These are phyloP conservation scores for Rhizopogon sp. DNA, from an alignment of 768 basidiomycete species.

Conservation along the genomic window DNA sequence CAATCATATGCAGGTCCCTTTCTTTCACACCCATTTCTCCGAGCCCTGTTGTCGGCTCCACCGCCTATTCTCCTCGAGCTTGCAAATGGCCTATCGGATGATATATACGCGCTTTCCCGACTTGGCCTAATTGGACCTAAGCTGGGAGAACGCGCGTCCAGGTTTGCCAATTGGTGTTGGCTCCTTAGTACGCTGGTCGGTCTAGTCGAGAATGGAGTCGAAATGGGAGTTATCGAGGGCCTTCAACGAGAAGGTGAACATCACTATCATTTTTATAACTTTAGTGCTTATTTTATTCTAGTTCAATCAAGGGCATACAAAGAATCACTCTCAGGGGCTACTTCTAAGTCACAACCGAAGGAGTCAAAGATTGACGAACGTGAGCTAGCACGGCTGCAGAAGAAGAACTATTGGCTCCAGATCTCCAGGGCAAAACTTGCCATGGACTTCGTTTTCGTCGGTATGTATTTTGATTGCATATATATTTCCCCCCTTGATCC, in stretches of 20 bases:
- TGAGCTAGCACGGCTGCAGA: constrained; percentile 62
- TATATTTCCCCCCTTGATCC: constrained; percentile 1
- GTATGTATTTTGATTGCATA: constrained; percentile 40
- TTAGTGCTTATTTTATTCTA: constrained; percentile 21
- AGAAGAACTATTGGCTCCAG: constrained; percentile 75
- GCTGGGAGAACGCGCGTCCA: constrained; percentile 63
- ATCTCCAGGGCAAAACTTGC: constrained; percentile 63
- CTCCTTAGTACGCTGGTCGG: constrained; percentile 73
- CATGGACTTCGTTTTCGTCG: constrained; percentile 88
- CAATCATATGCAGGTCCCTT: constrained; percentile 13
- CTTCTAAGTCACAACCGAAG: constrained; percentile 62
- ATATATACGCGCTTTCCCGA: constrained; percentile 69
- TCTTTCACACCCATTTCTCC: constrained; percentile 58
- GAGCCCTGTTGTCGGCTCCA: constrained; percentile 71
- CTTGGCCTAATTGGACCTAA: constrained; percentile 65
- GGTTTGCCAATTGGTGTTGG: constrained; percentile 87
- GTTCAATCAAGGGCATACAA: constrained; percentile 70
- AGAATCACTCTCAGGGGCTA: constrained; percentile 69
- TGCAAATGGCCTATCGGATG: constrained; percentile 69
- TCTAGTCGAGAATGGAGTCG: constrained; percentile 79
- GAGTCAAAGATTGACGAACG: constrained; percentile 57
- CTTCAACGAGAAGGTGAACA: constrained; percentile 56
- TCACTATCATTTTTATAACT: background rate
- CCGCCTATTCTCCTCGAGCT: constrained; percentile 81
- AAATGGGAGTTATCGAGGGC: constrained; percentile 63